Evolutionary conservation across 495 filamentous ascomycete genomes (phyloP), one percentile per base, ranked within the genome.

Genomic region (Penicillium malachiteum): DNA sequence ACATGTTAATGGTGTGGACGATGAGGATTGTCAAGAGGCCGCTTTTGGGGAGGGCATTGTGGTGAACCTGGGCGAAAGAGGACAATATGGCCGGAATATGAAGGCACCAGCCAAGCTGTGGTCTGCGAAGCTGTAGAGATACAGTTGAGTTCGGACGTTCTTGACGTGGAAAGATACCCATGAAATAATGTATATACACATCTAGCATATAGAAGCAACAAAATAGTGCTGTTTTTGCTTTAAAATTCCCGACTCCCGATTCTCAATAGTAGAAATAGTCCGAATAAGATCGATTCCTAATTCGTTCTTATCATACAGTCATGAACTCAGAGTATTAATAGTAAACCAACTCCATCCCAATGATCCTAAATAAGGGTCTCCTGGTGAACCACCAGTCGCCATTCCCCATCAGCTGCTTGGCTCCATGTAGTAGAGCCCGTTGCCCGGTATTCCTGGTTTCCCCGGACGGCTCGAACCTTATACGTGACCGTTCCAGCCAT

Each of bases 21-120:
- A 83, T 2, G 94, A 97, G 76, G 94, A 98, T 72, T 94, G 90
- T 62, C 89, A 97, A 75, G 92, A 96, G 76, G 84, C 90, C 4
- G 76, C 70, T 38, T 73, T 90, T 63, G 66, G 60, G 37, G 74
- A 75, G 48, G 73, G 72, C 0, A 47, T 73, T 39, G 64, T 65
- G 11, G 66, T 74, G 53, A 65, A 72, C 52, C 48, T 78, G 54
- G 65, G 57, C 4, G 31, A n/a, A 3, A 66, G 57, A 30, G 65
- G 59, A 16, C 63, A 68, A 52, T 56, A 59, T 57, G 58, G 54
- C 41, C 60, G 59, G 50, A 58, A 56, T 64, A 66, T 75, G 72
- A 68, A 72, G 70, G 58, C 58, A 64, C 54, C 54, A 34, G 50
- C 55, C 14, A 66, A 55, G 55, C 47, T 73, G 50, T 70, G 64